A percentile compares a stretch with the other conserved stretches of the same genome.
These are phyloP conservation scores for Debaryomycetaceae sp. DNA, from an alignment of 1,139 yeast genomes.

Conservation along the genomic window DNA sequence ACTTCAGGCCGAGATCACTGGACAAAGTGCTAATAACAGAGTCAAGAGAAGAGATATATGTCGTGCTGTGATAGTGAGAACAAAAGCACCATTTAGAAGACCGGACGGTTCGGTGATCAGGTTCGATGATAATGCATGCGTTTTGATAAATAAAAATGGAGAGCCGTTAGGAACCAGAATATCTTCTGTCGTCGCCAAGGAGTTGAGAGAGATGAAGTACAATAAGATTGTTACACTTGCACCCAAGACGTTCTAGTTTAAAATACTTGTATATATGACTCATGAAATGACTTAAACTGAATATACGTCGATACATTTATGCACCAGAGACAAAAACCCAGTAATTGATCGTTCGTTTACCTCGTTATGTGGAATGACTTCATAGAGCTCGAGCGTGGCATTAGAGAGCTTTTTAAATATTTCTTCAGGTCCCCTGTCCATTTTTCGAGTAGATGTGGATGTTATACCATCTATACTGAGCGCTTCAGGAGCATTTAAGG, in stretches of 20 bases:
- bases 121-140: slow-evolving; percentile 97
- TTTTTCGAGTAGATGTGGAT: neutral
- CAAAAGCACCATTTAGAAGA: slow-evolving; percentile 81
- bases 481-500: neutral
- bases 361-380: neutral
- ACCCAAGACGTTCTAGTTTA: slow-evolving; percentile 65
- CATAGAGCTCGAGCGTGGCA: neutral
- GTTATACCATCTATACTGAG: neutral
- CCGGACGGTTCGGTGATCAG: slow-evolving; percentile 83
- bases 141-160: slow-evolving; percentile 82
- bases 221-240: slow-evolving; percentile 90
- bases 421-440: neutral
- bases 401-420: neutral
- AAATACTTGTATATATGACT: slow-evolving; percentile 5
- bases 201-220: slow-evolving; percentile 77
- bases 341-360: neutral
- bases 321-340: neutral
- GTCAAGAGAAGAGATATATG: slow-evolving; percentile 95
- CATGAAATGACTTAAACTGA: neutral
- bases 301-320: slow-evolving; percentile 1
- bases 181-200: slow-evolving; percentile 87
- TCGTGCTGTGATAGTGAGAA: slow-evolving; percentile 93
- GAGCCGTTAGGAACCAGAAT: slow-evolving; percentile 97
- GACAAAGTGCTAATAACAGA: slow-evolving; percentile 69
- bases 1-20: slow-evolving; percentile 55